Conservation (phyloP, 2,329 filamentous ascomycete species). For the Thelonectria rubi region DNA sequence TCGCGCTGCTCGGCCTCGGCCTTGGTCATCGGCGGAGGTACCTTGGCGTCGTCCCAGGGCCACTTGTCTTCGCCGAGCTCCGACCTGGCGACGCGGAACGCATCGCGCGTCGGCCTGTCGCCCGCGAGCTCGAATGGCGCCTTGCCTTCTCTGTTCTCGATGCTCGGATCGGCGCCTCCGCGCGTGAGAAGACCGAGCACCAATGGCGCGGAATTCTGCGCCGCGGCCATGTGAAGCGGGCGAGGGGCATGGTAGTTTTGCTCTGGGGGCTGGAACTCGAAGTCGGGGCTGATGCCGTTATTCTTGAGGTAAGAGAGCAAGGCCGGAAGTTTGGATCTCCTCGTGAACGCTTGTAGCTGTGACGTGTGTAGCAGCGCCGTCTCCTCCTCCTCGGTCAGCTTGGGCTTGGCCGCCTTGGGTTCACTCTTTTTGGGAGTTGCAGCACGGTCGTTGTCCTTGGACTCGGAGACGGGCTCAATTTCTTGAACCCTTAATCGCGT, state of each 20-base stretch:
- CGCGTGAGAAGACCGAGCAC: constrained; percentile 80
- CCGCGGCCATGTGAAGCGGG: constrained; percentile 84
- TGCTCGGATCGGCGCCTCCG: constrained; percentile 76
- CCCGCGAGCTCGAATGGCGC: constrained; percentile 88
- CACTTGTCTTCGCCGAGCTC: constrained; percentile 81
- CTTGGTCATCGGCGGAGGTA: constrained; percentile 76
- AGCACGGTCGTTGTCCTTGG: constrained; percentile 51
- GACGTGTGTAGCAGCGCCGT: constrained; percentile 82
- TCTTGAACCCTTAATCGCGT: constrained; percentile 88
- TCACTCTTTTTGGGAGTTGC: constrained; percentile 49
- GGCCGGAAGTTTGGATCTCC: constrained; percentile 88
- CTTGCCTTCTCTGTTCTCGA: constrained; percentile 78
- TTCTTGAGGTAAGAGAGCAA: constrained; percentile 83
- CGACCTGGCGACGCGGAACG: constrained; percentile 86
- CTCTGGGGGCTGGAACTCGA: constrained; percentile 76
- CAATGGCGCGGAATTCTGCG: constrained; percentile 81
- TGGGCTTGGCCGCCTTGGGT: constrained; percentile 66
- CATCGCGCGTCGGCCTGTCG: constrained; percentile 85
- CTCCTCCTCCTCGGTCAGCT: constrained; percentile 84
- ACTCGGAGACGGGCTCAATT: constrained; percentile 72
- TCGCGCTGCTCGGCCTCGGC: constrained; percentile 75
- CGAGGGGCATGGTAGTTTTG: constrained; percentile 84
- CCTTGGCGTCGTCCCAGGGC: constrained; percentile 79
- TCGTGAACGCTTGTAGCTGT: constrained; percentile 87
- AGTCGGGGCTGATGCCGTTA: constrained; percentile 76